These are phyloP conservation scores for Hypoxylon fragiforme DNA, from an alignment of 495 filamentous ascomycete genomes.

Conservation along the genomic window DNA sequence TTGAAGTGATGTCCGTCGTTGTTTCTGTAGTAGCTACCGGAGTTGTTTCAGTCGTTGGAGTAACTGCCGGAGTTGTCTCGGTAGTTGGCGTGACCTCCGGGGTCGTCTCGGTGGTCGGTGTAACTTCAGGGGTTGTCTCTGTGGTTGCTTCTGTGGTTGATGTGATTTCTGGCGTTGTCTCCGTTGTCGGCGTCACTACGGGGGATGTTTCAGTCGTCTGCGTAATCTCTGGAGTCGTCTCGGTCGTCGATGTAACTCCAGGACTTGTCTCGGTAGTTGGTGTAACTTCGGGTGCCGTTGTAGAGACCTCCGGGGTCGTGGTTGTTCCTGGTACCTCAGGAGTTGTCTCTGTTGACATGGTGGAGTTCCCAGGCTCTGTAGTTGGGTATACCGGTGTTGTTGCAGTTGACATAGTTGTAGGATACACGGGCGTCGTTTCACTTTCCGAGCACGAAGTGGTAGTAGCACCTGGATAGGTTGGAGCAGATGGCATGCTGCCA, in stretches of 20 bases:
- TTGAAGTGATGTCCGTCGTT: background rate
- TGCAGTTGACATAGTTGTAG: background rate
- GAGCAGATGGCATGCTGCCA: background rate
- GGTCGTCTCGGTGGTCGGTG: background rate
- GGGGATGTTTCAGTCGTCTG: slow-evolving; percentile 3
- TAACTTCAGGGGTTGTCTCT: background rate
- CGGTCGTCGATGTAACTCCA: background rate
- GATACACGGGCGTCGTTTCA: background rate
- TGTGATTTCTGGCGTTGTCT: background rate
- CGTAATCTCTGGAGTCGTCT: background rate
- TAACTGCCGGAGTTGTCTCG: too few species aligned
- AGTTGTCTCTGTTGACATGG: background rate
- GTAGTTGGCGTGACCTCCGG: too few species aligned
- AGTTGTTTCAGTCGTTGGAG: too few species aligned
- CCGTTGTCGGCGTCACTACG: background rate
- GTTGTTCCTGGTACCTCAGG: background rate
- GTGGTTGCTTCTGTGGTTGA: background rate
- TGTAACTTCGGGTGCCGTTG: too few species aligned
- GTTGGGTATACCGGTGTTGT: background rate
- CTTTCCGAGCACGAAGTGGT: background rate
- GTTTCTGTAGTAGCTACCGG: too few species aligned
- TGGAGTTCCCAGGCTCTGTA: background rate
- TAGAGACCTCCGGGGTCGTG: background rate
- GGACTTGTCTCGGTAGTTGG: too few species aligned
- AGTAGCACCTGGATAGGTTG: background rate